These are phyloP conservation scores for Leccinum arenicola DNA, from an alignment of 768 basidiomycete genomes.

Conservation along the genomic window DNA sequence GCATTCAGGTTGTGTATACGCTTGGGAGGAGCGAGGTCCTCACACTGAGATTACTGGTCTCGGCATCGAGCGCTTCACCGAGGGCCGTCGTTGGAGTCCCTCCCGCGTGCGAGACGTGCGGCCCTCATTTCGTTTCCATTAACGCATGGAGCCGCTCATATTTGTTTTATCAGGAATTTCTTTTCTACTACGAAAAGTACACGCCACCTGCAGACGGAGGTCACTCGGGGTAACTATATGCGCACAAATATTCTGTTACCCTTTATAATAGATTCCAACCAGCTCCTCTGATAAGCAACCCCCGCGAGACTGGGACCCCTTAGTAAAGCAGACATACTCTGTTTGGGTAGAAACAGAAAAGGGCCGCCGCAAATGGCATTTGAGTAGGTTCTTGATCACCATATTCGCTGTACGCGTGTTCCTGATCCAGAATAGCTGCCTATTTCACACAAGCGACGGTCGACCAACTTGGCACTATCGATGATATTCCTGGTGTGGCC, in stretches of 20 bases:
- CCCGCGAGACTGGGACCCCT: slow-evolving; percentile 60
- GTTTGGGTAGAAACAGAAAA: slow-evolving; percentile 68
- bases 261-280: slow-evolving; percentile 10
- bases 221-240: slow-evolving; percentile 38
- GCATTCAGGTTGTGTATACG: slow-evolving; percentile 43
- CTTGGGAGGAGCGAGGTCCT: slow-evolving; percentile 75
- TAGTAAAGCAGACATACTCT: slow-evolving; percentile 84
- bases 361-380: slow-evolving; percentile 76
- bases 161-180: slow-evolving; percentile 59
- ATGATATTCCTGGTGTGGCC: slow-evolving; percentile 57
- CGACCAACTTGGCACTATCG: slow-evolving; percentile 67
- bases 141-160: slow-evolving; percentile 9
- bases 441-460: slow-evolving; percentile 80
- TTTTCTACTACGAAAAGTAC: slow-evolving; percentile 82
- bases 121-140: slow-evolving; percentile 8
- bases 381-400: slow-evolving; percentile 51
- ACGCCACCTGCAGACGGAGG: slow-evolving; percentile 44
- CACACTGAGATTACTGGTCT: slow-evolving; percentile 73
- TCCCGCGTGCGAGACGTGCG: slow-evolving; percentile 80
- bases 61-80: slow-evolving; percentile 83
- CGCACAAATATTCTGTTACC: not conserved
- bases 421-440: slow-evolving; percentile 53
- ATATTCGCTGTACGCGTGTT: slow-evolving; percentile 3
- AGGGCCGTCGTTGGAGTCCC: slow-evolving; percentile 80
- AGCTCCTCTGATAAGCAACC: slow-evolving; percentile 48